Base-by-base conservation (phyloP, 352 stramenopile species). In the Pelagophyceae sp. region DNA sequence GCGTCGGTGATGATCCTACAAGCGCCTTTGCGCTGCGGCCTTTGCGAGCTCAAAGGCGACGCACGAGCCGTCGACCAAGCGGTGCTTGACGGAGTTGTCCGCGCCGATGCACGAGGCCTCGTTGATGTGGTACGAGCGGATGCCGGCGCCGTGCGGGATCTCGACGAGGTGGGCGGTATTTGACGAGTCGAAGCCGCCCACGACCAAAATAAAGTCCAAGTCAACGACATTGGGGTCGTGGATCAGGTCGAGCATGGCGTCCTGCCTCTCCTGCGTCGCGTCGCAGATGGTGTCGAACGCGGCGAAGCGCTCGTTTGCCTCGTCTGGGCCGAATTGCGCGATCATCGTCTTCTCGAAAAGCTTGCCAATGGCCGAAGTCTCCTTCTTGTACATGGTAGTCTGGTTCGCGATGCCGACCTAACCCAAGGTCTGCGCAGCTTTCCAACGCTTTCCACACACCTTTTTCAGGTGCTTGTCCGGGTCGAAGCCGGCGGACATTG, bases 381-480 rank as follows among this genome's bases (percentile, higher is more conserved):
- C 89, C 72, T 91, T 89, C 84, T 94, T 94, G 82, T 94, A 94
- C 89, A 94, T 94, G 45, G 89, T 94, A 27, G 89, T 94, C 83
- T 94, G 89, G 83, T 94, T 94, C 17, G 89, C 89, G 33, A 94
- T 79, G 40, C 89, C 89, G 54, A 94, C 80, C n/a, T n/a, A n/a
- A n/a, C n/a, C n/a, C n/a, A n/a, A n/a, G n/a, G n/a, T n/a, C n/a
- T n/a, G n/a, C n/a, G n/a, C n/a, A n/a, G n/a, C n/a, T n/a, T n/a
- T n/a, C n/a, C n/a, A n/a, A n/a, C n/a, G n/a, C n/a, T n/a, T n/a
- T n/a, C n/a, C n/a, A n/a, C n/a, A n/a, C n/a, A n/a, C n/a, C 80
- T 93, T 94, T 3, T 83, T 60, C 27, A 94, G 84, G 82, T 91
- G 87, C 29, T 80, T 88, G 85, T 94, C 88, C 32, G 89, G 89